phyloP scores from a whole-genome alignment of 768 basidiomycete genomes.

The Russula dissimulans region DNA sequence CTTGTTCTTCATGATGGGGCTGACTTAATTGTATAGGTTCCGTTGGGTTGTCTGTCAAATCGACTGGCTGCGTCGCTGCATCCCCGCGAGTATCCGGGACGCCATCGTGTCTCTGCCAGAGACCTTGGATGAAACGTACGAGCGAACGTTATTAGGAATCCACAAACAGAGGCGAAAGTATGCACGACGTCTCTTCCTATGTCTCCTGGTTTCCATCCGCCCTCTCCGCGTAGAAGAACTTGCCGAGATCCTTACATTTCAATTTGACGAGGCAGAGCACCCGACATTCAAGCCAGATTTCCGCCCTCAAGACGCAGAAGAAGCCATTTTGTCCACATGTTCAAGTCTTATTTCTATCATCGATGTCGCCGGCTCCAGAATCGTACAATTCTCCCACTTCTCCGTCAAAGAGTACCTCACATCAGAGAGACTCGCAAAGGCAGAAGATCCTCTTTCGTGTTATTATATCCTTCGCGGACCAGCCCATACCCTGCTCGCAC shows the following conservation, averaged over 20 bases:
- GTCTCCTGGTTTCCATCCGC: not conserved
- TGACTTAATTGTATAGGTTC: not conserved
- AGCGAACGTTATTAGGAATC: not conserved
- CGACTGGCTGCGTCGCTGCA: not conserved
- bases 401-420: slow-evolving; percentile 8
- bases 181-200: slow-evolving; percentile 2
- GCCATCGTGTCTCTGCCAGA: not conserved
- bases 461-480: not conserved
- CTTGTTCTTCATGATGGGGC: too few species aligned
- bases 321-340: not conserved
- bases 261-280: not conserved
- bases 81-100: not conserved
- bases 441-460: not conserved
- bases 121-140: slow-evolving; percentile 3
- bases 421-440: not conserved
- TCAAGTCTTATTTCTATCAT: not conserved
- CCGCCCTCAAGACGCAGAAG: not conserved
- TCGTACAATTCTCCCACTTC: not conserved
- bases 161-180: not conserved
- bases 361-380: not conserved
- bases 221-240: not conserved
- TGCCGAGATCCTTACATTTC: not conserved
- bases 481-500: not conserved
- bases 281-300: not conserved
- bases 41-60: slow-evolving; percentile 3